Evolutionary conservation across 2,329 filamentous ascomycete genomes (phyloP), one percentile per base, ranked within the genome.

Genomic region (Rutstroemia sp.): DNA sequence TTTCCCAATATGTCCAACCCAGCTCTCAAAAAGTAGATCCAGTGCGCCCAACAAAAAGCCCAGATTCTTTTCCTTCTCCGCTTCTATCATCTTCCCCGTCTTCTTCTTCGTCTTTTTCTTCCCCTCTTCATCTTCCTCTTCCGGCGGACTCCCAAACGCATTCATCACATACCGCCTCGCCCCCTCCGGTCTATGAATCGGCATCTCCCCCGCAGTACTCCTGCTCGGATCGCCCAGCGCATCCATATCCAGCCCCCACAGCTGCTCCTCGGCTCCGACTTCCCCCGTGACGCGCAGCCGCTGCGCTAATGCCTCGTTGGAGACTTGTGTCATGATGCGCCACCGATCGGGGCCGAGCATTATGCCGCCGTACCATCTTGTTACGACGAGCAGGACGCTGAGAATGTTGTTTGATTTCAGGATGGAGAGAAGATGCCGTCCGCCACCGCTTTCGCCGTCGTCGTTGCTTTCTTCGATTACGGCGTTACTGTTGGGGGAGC

Each of bases 171-270:
- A 85, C 49, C 74, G 73, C 52, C 77, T 74, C 10, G 90, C 88
- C 5, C 79, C 79, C 65, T 92, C 85, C 1, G 91, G 85, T 18
- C 82, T 82, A 65, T 91, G 85, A 23, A 92, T 87, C 1, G 88
- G 85, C 71, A 94, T 81, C 1, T 81, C 79, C 66, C 44, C 49
- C 61, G 39, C 14, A n/a, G 14, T 41, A 5, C 39, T 41, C 14
- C 39, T 48, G 51, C 64, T 54, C 1, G 45, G 61, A 18, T 57
- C 63, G 48, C 56, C 60, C 70, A 75, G 75, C 5, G 75, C 76
- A 58, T 82, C 78, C 0, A 79, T 66, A 62, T 85, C 81, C 14
- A 85, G 69, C 0, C 79, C 82, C 82, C 82, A 86, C 2, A 85
- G 70, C 2, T 82, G 78, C 60, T 84, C 81, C 21, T 37, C 46